Evolutionary conservation across 306 rosid species (phyloP), one percentile per base, ranked within the genome.

Genomic region (Vigna unguiculata): DNA sequence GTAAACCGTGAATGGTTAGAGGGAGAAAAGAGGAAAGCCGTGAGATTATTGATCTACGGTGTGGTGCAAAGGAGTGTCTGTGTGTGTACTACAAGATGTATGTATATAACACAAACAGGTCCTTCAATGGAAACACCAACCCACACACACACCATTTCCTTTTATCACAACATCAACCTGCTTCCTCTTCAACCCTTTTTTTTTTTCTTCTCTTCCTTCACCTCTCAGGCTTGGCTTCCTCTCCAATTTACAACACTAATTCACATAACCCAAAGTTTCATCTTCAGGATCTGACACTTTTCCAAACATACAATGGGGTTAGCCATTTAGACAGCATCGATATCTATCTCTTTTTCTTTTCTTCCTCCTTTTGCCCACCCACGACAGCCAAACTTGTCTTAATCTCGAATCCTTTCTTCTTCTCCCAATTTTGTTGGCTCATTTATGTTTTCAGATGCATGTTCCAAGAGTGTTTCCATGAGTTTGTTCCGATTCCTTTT

Each of bases 1-100:
- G 81, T 71, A 53, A 87, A 84, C 46, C 73, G 74, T 73, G 78
- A 80, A 82, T 76, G 90, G 79, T 77, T 36, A 46, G 55, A 55
- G 38, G 53, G 69, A 14, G 71, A 74, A 62, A n/a, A 20, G 17
- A 32, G 22, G 57, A 38, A 47, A 74, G 76, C 69, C 88, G 90
- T 86, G 1, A 2, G 89, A 91, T 91, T 3, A 1, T 6, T 6
- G 55, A 91, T 86, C 81, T 38, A 78, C 83, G 92, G 90, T 69
- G 52, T 74, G 78, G 84, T 76, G 78, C 81, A 51, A 83, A 79
- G 84, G 83, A 87, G 87, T 40, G 48, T 10, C 15, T 77, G 78
- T 70, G 48, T 9, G 47, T 77, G 80, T 70, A 70, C 62, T 68
- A 79, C 45, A 45, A 55, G 67, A 22, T 82, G 68, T 62, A 22